Base-by-base conservation (phyloP, 2,329 filamentous ascomycete species). In the Pestalotiopsis sp. region DNA sequence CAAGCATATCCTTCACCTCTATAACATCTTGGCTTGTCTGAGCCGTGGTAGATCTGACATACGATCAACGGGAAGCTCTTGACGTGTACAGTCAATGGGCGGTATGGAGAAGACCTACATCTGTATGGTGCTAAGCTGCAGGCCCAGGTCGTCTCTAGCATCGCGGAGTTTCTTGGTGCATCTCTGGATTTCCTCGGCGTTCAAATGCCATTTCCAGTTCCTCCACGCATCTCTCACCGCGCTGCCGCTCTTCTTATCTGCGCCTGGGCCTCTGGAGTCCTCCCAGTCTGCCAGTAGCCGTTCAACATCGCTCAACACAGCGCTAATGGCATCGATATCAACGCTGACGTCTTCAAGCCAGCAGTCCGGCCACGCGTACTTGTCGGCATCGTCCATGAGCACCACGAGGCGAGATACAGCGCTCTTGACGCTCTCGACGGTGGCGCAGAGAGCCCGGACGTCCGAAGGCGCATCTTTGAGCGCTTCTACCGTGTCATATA, bases 401-500 rank as follows among this genome's bases (percentile, higher is more conserved):
- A n/a, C 39, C 14, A 64, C 61, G 36, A 64, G 61, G 36, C 61
- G n/a, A 13, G 38, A 45, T 3, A 64, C 36, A n/a, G 61, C 61
- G 36, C 38, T 45, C 61, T 52, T 64, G 39, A 64, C 61, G 61
- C 61, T 64, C n/a, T 64, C 41, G 38, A 64, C 61, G 17, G 61
- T 64, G 61, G 61, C 14, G 61, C 38, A 64, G 13, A 64, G 61
- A 9, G 61, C 38, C 12, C 61, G 38, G 20, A 64, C 61, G 4
- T 64, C 61, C 36, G 61, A 23, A 1, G 61, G 61, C n/a, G 20
- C 61, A 17, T 64, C 61, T 20, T 45, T 64, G 61, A 64, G 61
- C 20, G 61, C 61, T 39, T 64, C 61, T 2, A 64, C 39, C 1
- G 61, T 52, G 23, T 64, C 61, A 12, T 64, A 64, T 23, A 64